Conservation (phyloP, 768 basidiomycete genomes). For the Rubroboletus pulcherrimus region DNA sequence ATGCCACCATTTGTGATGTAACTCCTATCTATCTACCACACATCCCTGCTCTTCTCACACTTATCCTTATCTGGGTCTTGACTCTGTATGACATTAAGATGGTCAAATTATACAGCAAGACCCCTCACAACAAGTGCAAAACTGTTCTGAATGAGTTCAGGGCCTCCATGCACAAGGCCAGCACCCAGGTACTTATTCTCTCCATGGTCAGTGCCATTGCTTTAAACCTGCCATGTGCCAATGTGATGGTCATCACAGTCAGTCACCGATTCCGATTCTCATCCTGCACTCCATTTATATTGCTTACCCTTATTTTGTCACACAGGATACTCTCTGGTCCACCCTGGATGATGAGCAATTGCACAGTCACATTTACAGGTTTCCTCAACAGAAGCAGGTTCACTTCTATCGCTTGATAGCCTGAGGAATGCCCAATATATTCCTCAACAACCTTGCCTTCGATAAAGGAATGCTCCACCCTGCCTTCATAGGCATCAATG, state of each 20-base stretch:
- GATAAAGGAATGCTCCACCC: slow-evolving; percentile 6
- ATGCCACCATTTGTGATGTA: not conserved
- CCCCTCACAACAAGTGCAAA: not conserved
- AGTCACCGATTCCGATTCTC: no score
- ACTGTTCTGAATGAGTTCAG: not conserved
- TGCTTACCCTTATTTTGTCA: not conserved
- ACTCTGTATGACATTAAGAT: not conserved
- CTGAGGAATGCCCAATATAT: slow-evolving; percentile 9
- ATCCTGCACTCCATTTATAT: no score
- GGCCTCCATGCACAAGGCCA: not conserved
- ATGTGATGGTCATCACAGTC: slow-evolving; percentile 11
- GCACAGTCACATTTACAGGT: slow-evolving; percentile 9
- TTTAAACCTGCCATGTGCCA: not conserved
- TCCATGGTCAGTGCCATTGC: slow-evolving; percentile 14
- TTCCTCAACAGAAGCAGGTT: slow-evolving; percentile 17
- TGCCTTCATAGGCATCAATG: not conserved
- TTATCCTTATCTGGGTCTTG: not conserved
- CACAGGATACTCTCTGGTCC: slow-evolving; percentile 1
- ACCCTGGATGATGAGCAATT: slow-evolving; percentile 19
- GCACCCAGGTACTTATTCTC: slow-evolving; percentile 8
- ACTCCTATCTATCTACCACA: not conserved
- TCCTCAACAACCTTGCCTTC: slow-evolving; percentile 24
- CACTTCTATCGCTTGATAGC: slow-evolving; percentile 17
- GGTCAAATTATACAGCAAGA: not conserved
- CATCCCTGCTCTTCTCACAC: not conserved